Percentiles rank a stretch among this genome's conserved stretches.
These are phyloP conservation scores for Penicillium egyptiacum DNA, from an alignment of 495 filamentous ascomycete genomes.

Conservation along the genomic window DNA sequence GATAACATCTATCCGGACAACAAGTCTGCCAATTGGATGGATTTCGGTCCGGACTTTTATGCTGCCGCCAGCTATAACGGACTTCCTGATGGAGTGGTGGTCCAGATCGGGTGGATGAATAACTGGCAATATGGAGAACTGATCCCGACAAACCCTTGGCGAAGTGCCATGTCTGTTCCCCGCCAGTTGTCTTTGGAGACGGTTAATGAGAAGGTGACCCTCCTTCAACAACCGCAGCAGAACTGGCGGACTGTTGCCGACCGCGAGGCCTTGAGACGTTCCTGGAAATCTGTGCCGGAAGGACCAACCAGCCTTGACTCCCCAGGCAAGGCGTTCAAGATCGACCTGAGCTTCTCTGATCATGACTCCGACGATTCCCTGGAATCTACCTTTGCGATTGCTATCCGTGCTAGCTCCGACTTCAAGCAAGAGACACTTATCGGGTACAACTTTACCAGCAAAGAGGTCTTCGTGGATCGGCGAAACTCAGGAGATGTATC, in stretches of 20 bases:
- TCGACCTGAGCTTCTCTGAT: conserved; percentile 25
- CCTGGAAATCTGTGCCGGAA: conserved; percentile 4
- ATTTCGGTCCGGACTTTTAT: conserved; percentile 9
- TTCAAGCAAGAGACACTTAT: conserved; percentile 42
- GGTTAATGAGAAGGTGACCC: conserved; percentile 12
- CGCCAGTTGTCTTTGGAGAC: conserved; percentile 37
- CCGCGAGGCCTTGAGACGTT: background rate
- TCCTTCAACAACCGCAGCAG: conserved; percentile 27
- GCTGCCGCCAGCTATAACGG: conserved; percentile 4
- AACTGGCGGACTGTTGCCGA: background rate
- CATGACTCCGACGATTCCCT: conserved; percentile 4
- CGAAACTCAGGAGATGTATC: conserved; percentile 23
- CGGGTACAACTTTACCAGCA: conserved; percentile 45
- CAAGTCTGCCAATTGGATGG: conserved; percentile 4
- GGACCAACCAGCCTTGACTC: conserved; percentile 13
- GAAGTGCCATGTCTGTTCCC: conserved; percentile 52
- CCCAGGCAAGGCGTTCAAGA: conserved; percentile 19
- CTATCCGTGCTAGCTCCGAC: conserved; percentile 22
- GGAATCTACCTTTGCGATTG: conserved; percentile 27
- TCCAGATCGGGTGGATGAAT: conserved; percentile 57
- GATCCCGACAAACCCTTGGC: conserved; percentile 46
- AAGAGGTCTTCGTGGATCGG: conserved; percentile 34
- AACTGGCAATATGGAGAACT: conserved; percentile 57
- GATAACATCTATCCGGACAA: conserved; percentile 13
- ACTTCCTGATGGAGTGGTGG: conserved; percentile 29